Evolutionary conservation across 2,329 filamentous ascomycete genomes (phyloP).

Genomic region (Ophidiomyces ophidiicola): DNA sequence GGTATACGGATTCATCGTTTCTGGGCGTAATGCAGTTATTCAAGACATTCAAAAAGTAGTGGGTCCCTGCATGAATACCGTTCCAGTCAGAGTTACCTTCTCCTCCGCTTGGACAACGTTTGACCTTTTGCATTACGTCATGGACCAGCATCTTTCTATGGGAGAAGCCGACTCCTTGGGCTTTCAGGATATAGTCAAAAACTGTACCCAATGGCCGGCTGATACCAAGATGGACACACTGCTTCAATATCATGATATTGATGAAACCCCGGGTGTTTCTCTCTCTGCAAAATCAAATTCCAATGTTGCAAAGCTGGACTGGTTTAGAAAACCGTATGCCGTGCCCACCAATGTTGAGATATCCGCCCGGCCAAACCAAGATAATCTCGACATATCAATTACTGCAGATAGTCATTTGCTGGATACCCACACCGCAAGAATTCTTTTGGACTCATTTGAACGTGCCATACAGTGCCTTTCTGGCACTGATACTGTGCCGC

Average conservation of each 20-base stretch:
- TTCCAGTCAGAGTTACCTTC: conserved; percentile 47
- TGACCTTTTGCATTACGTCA: conserved; percentile 38
- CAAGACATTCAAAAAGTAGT: conserved; percentile 40
- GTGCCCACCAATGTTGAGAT: conserved; percentile 9
- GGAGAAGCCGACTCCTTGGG: conserved; percentile 40
- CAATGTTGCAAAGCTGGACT: conserved; percentile 5
- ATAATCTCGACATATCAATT: conserved; percentile 6
- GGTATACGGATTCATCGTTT: conserved; percentile 49
- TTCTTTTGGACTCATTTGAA: conserved; percentile 6
- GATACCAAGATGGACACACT: conserved; percentile 27
- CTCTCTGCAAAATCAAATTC: neutral
- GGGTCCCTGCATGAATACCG: conserved; percentile 52
- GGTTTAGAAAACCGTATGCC: conserved; percentile 11
- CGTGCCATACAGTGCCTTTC: conserved; percentile 5
- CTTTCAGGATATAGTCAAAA: conserved; percentile 36
- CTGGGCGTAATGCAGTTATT: conserved; percentile 46
- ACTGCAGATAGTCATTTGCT: conserved; percentile 6
- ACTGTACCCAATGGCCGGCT: conserved; percentile 36
- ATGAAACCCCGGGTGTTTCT: conserved; percentile 9
- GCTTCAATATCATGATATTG: conserved; percentile 13
- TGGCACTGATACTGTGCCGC: neutral
- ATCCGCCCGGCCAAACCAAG: conserved; percentile 9
- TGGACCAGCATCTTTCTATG: conserved; percentile 41
- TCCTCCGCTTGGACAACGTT: conserved; percentile 32
- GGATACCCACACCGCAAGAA: neutral